phyloP scores from a whole-genome alignment of 2,329 filamentous ascomycete genomes.

The Cryoendolithus antarcticus region DNA sequence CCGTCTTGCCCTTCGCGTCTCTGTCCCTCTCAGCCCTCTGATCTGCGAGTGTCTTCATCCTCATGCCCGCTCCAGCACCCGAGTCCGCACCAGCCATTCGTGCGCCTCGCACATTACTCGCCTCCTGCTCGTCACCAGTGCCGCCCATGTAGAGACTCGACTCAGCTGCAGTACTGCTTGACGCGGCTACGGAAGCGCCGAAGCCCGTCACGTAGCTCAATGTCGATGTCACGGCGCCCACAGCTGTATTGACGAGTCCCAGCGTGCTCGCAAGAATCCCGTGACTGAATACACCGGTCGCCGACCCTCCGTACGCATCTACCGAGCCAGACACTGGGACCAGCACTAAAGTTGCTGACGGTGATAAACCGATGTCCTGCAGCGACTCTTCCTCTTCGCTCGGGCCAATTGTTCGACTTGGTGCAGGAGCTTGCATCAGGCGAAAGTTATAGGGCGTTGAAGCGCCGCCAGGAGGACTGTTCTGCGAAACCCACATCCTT shows the following conservation, averaged over 20 bases:
- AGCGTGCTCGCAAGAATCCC: constrained; percentile 23
- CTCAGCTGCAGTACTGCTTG: too few relatives aligned
- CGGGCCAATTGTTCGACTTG: constrained; percentile 61
- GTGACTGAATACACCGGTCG: constrained; percentile 13
- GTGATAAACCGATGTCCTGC: constrained; percentile 57
- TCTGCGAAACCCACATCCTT: constrained; percentile 61
- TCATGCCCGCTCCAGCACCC: constrained; percentile 17
- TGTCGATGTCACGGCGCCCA: constrained; percentile 22
- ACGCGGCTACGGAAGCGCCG: constrained; percentile 1
- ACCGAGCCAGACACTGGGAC: constrained; percentile 54
- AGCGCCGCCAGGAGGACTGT: constrained; percentile 30
- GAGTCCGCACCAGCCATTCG: constrained; percentile 9
- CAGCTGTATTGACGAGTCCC: constrained; percentile 23
- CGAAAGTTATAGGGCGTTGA: constrained; percentile 64
- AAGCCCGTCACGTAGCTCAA: constrained; percentile 16
- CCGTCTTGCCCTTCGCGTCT: constrained; percentile 38
- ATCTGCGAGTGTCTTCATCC: constrained; percentile 35
- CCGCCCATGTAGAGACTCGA: constrained; percentile 13
- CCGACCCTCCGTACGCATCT: constrained; percentile 41
- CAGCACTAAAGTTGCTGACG: constrained; percentile 72
- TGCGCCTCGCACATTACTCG: constrained; percentile 12
- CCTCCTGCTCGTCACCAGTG: constrained; percentile 13
- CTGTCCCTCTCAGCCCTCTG: constrained; percentile 24
- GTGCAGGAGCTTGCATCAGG: constrained; percentile 65
- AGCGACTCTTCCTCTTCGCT: constrained; percentile 62